Percentiles rank a stretch among this genome's conserved stretches.
These are phyloP conservation scores for Leccinum uliginosum DNA, from an alignment of 768 basidiomycete genomes.

Conservation along the genomic window DNA sequence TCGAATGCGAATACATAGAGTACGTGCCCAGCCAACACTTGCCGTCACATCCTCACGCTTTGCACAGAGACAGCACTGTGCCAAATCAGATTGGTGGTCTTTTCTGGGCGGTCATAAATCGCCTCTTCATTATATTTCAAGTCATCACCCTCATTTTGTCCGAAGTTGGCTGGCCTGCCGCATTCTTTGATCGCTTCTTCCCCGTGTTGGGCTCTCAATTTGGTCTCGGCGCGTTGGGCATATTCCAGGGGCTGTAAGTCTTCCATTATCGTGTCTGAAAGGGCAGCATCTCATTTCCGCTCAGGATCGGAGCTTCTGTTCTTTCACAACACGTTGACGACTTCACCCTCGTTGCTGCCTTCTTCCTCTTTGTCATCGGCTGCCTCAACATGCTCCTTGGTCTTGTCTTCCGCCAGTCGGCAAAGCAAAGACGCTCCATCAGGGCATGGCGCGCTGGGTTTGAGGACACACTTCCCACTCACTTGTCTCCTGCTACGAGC, in stretches of 20 bases:
- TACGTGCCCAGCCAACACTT: conserved; percentile 33
- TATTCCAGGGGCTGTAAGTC: conserved; percentile 80
- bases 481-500: conserved; percentile 27
- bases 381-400: conserved; percentile 81
- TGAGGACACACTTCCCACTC: conserved; percentile 47
- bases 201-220: conserved; percentile 82
- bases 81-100: conserved; percentile 88
- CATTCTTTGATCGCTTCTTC: conserved; percentile 80
- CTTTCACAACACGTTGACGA: conserved; percentile 78
- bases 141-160: conserved; percentile 75
- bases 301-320: conserved; percentile 63
- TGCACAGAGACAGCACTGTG: conserved; percentile 65
- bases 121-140: conserved; percentile 84
- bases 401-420: conserved; percentile 63
- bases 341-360: conserved; percentile 87
- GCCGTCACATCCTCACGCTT: conserved; percentile 16
- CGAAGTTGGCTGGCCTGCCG: conserved; percentile 75
- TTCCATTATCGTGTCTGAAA: neutral
- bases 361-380: conserved; percentile 90
- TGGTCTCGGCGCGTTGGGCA: conserved; percentile 81
- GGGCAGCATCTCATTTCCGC: conserved; percentile 8
- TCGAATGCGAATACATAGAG: conserved; percentile 76
- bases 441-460: conserved; percentile 57
- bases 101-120: conserved; percentile 89
- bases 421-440: conserved; percentile 59